Base-by-base conservation (phyloP, 2,329 filamentous ascomycete genomes). In the Pseudopyricularia javanii region DNA sequence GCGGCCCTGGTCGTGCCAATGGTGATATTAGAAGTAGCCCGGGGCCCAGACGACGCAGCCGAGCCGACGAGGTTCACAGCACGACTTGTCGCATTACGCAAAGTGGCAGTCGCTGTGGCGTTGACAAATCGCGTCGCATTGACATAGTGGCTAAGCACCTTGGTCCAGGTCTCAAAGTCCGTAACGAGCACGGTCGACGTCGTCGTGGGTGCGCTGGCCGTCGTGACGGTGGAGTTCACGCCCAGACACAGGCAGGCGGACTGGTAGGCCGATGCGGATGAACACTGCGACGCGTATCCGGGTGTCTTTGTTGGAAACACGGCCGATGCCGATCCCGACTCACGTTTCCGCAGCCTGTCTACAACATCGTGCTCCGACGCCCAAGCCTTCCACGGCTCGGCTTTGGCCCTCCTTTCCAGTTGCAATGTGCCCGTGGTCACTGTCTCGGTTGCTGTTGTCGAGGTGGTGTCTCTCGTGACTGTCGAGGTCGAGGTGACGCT, bases 171-270 rank as follows among this genome's bases (percentile, higher is more conserved):
- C 33, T 5, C 28, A 3, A 55, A 47, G 1, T 33, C 52, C 17
- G 56, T 58, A 3, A 55, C 20, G 3, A 53, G 55, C 15, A 56
- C 34, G 1, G 54, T 56, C 15, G 35, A 43, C 6, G 56, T 59
- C 17, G 55, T 49, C 4, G 50, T 52, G 7, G 52, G 51, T 4
- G 52, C 49, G 14, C 43, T 28, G 12, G 54, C 50, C 7, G 58
- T 59, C n/a, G 50, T 54, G 3, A 55, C 55, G 7, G 50, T 37
- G 7, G 30, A 54, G 3, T 56, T 52, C 3, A 58, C 40, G 40
- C 58, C 55, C 17, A 60, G 48, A 35, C 59, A 60, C 28, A 56
- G 58, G 47, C 58, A 60, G 7, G 58, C 57, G 11, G 58, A 59
- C 20, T 54, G 52, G 51, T 55, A 58, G 1, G 53, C 55, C 11